Percentiles rank a stretch among this genome's conserved stretches.
phyloP scores from a whole-genome alignment of 345 rosid genomes.

The Gossypium sturtianum region DNA sequence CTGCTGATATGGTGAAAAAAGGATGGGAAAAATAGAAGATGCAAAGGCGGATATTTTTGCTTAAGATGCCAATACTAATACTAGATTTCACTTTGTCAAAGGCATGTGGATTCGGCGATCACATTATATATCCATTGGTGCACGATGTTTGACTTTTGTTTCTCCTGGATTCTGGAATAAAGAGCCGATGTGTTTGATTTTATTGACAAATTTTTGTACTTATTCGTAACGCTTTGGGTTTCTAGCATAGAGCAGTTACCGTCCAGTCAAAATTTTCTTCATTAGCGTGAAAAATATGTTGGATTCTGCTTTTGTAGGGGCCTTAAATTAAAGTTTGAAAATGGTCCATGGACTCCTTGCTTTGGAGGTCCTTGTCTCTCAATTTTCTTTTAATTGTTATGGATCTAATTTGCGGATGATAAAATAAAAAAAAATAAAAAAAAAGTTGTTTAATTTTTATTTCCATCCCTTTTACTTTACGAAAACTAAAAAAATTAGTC shows the following conservation, averaged over 20 bases:
- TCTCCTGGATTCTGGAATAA: slow-evolving; percentile 4
- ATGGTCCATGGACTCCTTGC: neutral
- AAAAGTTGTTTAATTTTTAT: too few species aligned
- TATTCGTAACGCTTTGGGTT: neutral
- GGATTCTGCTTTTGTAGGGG: neutral
- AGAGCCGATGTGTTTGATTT: neutral
- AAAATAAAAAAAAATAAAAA: too few species aligned
- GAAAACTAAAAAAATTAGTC: too few species aligned
- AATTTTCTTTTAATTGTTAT: neutral
- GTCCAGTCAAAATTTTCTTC: neutral
- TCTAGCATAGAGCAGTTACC: slow-evolving; percentile 11
- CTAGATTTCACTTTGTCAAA: slow-evolving; percentile 3
- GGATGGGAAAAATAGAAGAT: neutral
- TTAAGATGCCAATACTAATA: neutral
- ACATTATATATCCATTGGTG: neutral
- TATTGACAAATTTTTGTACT: neutral
- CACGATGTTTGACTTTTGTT: neutral
- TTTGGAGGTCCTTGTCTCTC: neutral
- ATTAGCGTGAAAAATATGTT: neutral
- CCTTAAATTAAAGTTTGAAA: neutral
- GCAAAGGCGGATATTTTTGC: neutral
- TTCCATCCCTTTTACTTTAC: too few species aligned
- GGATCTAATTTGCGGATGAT: neutral
- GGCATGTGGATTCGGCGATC: neutral
- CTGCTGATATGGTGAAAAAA: neutral